Conservation (phyloP, 306 rosid genomes). For the Sphenostylis stenocarpa region DNA sequence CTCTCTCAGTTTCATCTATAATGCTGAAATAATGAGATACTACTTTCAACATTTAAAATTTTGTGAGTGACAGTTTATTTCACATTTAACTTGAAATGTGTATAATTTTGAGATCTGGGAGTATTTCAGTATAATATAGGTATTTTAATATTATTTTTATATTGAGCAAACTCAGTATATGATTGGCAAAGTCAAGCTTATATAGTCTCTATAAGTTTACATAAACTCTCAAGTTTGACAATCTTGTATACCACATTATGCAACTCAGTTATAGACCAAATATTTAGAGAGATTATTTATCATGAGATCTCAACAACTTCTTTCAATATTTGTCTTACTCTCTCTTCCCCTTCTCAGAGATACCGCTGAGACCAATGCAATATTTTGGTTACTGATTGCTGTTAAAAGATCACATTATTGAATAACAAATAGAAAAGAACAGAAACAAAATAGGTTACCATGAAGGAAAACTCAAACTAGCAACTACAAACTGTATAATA, state of each 20-base stretch:
- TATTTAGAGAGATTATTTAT: neutral
- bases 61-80: no score
- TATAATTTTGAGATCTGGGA: no score
- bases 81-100: no score
- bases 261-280: neutral
- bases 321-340: neutral
- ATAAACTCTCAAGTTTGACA: neutral
- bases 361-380: neutral
- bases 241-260: neutral
- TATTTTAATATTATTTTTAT: no score
- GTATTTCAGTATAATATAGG: no score
- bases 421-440: neutral
- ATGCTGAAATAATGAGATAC: no score
- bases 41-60: no score
- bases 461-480: neutral
- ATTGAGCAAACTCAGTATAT: no score
- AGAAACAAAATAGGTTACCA: neutral
- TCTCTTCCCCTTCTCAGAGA: neutral
- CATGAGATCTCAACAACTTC: neutral
- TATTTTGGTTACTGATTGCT: neutral
- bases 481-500: neutral
- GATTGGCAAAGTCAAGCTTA: no score
- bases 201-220: no score
- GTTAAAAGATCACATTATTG: neutral
- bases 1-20: no score